Conservation (phyloP, 805 yeast genomes). For the Saccharomycopsis synnaedendra region DNA sequence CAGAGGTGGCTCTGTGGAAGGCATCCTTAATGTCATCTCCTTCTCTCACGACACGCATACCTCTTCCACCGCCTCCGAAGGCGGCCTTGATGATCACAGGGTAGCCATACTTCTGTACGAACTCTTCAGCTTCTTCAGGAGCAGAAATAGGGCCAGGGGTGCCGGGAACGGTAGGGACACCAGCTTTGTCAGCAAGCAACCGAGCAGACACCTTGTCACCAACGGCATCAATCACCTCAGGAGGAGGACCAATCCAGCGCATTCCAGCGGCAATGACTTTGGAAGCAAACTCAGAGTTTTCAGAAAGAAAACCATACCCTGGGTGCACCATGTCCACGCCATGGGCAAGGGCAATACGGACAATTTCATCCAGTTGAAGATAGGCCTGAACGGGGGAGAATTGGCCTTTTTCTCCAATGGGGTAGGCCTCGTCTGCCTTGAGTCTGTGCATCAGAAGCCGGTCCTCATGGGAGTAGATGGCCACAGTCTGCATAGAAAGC, state of each 20-base stretch:
- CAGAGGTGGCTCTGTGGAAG: constrained; percentile 85
- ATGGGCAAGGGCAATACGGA: constrained; percentile 69
- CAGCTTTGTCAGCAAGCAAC: constrained; percentile 64
- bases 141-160: constrained; percentile 92
- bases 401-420: constrained; percentile 81
- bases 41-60: constrained; percentile 98
- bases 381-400: constrained; percentile 94
- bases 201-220: constrained; percentile 98
- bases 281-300: constrained; percentile 86
- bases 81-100: constrained; percentile 99
- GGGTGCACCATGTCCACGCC: constrained; percentile 83
- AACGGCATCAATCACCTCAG: constrained; percentile 79
- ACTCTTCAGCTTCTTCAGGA: constrained; percentile 65
- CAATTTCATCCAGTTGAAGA: constrained; percentile 89
- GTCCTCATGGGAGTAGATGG: constrained; percentile 94
- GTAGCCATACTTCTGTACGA: constrained; percentile 77
- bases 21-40: constrained; percentile 92
- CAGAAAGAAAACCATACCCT: constrained; percentile 84
- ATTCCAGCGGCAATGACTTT: constrained; percentile 87
- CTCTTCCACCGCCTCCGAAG: constrained; percentile 99
- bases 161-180: constrained; percentile 95
- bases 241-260: constrained; percentile 93
- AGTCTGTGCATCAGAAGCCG: constrained; percentile 88
- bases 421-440: constrained; percentile 90
- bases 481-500: constrained; percentile 92